Conservation (phyloP, 2,329 filamentous ascomycete genomes). For the Cladosporium cucumerinum region DNA sequence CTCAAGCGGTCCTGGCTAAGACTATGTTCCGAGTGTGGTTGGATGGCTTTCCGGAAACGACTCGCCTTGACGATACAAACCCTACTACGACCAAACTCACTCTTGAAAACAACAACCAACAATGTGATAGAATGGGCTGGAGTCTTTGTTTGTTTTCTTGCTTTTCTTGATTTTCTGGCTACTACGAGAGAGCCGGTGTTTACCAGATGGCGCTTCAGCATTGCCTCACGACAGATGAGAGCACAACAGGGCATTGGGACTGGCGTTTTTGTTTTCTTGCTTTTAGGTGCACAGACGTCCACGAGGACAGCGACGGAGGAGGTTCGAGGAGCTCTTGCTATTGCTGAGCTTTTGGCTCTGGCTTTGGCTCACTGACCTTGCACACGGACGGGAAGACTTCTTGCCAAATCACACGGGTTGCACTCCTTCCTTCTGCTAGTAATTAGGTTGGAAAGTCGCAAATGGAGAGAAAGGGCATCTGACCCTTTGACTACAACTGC, state of each 20-base stretch:
- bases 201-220: not conserved
- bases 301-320: not conserved
- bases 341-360: not conserved
- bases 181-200: not conserved
- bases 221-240: conserved; percentile 7
- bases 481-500: not conserved
- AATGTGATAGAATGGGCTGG: not conserved
- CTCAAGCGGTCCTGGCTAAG: conserved; percentile 22
- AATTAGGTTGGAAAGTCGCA: not conserved
- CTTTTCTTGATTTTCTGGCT: not conserved
- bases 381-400: not conserved
- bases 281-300: not conserved
- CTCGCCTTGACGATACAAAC: not conserved
- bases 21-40: not conserved
- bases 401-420: not conserved
- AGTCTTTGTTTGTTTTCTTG: not conserved
- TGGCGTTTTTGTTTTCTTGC: not conserved
- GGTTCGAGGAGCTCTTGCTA: not conserved
- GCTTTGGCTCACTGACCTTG: not conserved
- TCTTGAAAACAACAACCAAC: not conserved
- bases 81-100: not conserved
- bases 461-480: not conserved
- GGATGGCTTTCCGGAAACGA: not conserved
- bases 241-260: not conserved
- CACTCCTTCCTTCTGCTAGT: not conserved